Evolutionary conservation across 495 filamentous ascomycete genomes (phyloP).

Genomic region (Neurospora sp.): DNA sequence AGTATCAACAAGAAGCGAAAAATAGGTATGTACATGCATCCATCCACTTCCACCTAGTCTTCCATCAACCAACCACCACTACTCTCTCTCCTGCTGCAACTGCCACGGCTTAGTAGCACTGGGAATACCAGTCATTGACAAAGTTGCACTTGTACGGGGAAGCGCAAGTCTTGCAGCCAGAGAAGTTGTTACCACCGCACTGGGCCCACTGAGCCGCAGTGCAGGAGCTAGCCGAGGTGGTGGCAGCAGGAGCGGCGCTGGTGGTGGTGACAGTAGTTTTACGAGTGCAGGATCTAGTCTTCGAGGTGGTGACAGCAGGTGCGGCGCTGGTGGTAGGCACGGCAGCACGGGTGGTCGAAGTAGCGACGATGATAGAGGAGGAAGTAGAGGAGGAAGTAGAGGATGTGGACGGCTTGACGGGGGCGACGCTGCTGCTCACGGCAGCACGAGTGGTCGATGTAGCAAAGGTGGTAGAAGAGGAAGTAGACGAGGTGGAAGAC

Average conservation of each 20-base stretch:
- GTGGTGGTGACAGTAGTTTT: slow-evolving; percentile 1
- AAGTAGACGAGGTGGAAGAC: slow-evolving; percentile 11
- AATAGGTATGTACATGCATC: background rate
- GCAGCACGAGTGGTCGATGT: slow-evolving; percentile 5
- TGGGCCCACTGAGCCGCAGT: slow-evolving; percentile 27
- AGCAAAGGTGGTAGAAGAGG: background rate
- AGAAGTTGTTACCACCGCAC: slow-evolving; percentile 35
- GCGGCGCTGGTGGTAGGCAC: background rate
- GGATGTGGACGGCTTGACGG: slow-evolving; percentile 4
- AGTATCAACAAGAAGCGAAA: slow-evolving; percentile 13
- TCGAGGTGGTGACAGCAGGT: background rate
- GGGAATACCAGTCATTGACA: slow-evolving; percentile 33
- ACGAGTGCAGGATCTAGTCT: background rate
- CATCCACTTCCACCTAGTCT: background rate
- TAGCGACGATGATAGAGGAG: background rate
- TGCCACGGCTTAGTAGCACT: slow-evolving; percentile 19
- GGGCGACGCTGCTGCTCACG: background rate
- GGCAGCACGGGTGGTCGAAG: slow-evolving; percentile 3
- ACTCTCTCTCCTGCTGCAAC: background rate
- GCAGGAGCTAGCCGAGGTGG: slow-evolving; percentile 10
- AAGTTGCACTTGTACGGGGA: slow-evolving; percentile 27
- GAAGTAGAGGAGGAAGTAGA: slow-evolving; percentile 4
- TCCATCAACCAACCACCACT: background rate
- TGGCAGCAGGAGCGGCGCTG: slow-evolving; percentile 9
- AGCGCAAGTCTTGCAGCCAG: slow-evolving; percentile 30